Base-by-base conservation (phyloP, 2,329 filamentous ascomycete genomes). In the Didymosphaeria variabile region DNA sequence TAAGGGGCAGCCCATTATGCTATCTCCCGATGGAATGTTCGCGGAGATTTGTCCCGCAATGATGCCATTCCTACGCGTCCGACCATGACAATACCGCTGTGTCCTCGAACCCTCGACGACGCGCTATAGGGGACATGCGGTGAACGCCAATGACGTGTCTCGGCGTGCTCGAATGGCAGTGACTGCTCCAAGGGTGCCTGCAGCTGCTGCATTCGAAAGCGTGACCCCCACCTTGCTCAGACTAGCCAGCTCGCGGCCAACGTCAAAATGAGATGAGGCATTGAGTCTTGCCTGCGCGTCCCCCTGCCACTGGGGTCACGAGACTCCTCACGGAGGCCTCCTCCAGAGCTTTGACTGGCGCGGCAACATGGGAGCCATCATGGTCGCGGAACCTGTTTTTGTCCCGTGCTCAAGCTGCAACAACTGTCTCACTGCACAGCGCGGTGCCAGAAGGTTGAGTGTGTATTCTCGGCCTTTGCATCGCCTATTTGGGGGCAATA, bases 101-200 rank as follows among this genome's bases (percentile, higher is more conserved):
- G n/a, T 5, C 1, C 19, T 45, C 19, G 12, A 10, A 23, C 45
- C 45, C 15, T 19, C 38, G 38, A 40, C 38, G 38, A 6, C 38
- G 17, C 2, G 6, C 15, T 9, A 2, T n/a, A n/a, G 15, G 1
- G 9, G 9, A 45, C 50, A 21, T 19, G 56, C 53, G 44, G 58
- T 32, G 47, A 54, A 40, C 44, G 45, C 58, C 58, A 60, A 62
- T 59, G 55, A 63, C 55, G 63, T 44, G 63, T 66, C 62, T 64
- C 63, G 8, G 51, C 56, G 58, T 67, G 62, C 61, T 57, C 29
- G 36, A 47, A 55, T 42, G 63, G 64, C 64, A 62, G 59, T 21
- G 26, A 19, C 32, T 7, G 12, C 44, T 59, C 56, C 40, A 17
- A 38, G 57, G 54, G 54, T 44, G 34, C 58, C 58, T 62, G 57